A percentile compares a stretch with the other conserved stretches of the same genome.
Conservation (phyloP, 139 green algal species). For the Closterium sp. region DNA sequence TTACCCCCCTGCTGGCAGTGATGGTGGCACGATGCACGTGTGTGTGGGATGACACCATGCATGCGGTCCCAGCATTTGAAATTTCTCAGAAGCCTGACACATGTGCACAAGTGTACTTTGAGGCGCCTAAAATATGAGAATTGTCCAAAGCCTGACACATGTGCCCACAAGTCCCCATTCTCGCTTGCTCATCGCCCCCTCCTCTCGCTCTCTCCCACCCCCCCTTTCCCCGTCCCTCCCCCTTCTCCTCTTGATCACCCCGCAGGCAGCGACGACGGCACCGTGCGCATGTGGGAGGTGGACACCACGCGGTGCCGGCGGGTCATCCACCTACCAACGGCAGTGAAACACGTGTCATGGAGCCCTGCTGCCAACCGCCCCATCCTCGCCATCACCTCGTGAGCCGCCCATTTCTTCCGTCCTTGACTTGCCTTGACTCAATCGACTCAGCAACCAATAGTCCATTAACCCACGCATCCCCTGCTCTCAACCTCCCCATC, state of each 20-base stretch:
- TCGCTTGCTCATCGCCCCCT: not conserved
- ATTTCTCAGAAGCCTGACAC: no score
- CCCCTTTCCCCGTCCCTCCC: not conserved
- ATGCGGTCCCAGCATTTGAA: not conserved
- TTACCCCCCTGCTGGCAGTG: not conserved
- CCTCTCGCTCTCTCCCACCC: not conserved
- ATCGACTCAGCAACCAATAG: no score
- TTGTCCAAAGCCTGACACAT: no score
- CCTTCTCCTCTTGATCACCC: not conserved
- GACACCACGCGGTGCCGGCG: slow-evolving; percentile 17
- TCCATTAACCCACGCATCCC: not conserved
- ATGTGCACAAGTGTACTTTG: no score
- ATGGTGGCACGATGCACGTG: not conserved
- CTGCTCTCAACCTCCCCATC: not conserved
- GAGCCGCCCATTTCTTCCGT: not conserved
- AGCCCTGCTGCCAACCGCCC: slow-evolving; percentile 7
- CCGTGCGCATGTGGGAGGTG: slow-evolving; percentile 85
- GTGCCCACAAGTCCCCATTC: no score
- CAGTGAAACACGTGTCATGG: slow-evolving; percentile 31
- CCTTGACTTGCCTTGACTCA: no score
- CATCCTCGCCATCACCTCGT: slow-evolving; percentile 22
- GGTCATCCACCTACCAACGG: not conserved
- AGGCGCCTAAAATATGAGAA: no score
- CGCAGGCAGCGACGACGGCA: slow-evolving; percentile 37
- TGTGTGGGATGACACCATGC: not conserved